Evolutionary conservation across 495 filamentous ascomycete genomes (phyloP).

Genomic region (Jackrogersella multiformis): DNA sequence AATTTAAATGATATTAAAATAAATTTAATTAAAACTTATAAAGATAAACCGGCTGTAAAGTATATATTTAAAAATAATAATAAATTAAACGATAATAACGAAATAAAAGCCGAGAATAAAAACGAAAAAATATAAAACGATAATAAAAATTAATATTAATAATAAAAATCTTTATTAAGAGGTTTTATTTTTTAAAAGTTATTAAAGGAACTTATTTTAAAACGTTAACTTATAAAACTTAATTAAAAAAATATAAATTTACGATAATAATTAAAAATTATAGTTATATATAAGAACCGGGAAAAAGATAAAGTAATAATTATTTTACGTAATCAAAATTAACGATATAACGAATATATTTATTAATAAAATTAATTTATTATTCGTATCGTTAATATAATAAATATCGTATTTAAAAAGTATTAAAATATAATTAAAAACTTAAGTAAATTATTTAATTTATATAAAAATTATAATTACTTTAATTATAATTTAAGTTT

Average conservation of each 20-base stretch:
- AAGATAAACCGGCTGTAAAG: too few species aligned
- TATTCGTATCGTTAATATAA: not conserved
- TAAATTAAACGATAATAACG: not conserved
- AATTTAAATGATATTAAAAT: not conserved
- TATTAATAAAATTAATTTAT: conserved; percentile 1
- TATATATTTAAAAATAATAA: too few species aligned
- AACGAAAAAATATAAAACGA: not conserved
- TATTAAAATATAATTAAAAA: not conserved
- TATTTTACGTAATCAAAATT: not conserved
- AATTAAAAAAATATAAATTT: not conserved
- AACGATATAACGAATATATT: not conserved
- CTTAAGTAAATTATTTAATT: not conserved
- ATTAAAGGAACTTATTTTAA: not conserved
- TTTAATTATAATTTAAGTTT: not conserved
- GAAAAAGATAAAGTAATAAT: not conserved
- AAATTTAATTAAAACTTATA: not conserved
- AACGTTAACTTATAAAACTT: not conserved
- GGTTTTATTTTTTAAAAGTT: not conserved
- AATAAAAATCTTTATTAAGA: not conserved
- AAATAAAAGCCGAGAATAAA: too few species aligned
- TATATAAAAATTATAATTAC: not conserved
- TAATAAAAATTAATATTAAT: not conserved
- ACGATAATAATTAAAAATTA: not conserved
- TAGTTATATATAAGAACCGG: not conserved
- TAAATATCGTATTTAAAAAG: not conserved